These are phyloP conservation scores for Phytophthora nicotianae DNA, from an alignment of 352 stramenopile species.

Conservation along the genomic window DNA sequence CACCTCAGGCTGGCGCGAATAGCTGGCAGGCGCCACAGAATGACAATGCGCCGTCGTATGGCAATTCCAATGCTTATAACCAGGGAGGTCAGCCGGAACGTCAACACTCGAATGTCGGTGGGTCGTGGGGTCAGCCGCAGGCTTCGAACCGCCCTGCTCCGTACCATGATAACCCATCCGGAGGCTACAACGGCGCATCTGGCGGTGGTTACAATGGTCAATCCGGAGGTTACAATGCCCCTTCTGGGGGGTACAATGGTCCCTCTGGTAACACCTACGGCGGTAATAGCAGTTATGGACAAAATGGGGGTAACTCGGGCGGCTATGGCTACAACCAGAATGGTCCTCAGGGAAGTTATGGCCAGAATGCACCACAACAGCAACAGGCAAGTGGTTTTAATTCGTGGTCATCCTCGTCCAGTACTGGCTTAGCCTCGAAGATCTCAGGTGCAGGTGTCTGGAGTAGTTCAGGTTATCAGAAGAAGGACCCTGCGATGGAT, in stretches of 20 bases:
- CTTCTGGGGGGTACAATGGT: constrained; percentile 24
- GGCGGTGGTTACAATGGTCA: constrained; percentile 21
- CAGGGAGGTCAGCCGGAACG: constrained; percentile 30
- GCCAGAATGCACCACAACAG: constrained; percentile 29
- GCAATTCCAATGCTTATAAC: constrained; percentile 26
- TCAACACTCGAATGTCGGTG: constrained; percentile 37
- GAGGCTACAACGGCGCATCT: constrained; percentile 24
- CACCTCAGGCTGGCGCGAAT: constrained; percentile 25
- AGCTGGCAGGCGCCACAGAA: constrained; percentile 30
- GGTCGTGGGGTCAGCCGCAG: constrained; percentile 55
- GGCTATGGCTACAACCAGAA: constrained; percentile 34
- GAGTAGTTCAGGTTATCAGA: constrained; percentile 85
- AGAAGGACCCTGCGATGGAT: constrained; percentile 48
- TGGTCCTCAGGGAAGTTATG: constrained; percentile 25
- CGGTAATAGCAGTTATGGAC: constrained; percentile 36
- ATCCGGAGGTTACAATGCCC: constrained; percentile 20
- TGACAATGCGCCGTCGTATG: constrained; percentile 26
- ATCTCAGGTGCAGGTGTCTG: constrained; percentile 59
- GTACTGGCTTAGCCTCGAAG: constrained; percentile 45
- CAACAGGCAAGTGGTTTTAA: constrained; percentile 51
- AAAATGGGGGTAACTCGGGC: constrained; percentile 28
- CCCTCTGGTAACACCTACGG: constrained; percentile 27
- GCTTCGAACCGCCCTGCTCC: constrained; percentile 48
- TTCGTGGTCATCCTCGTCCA: constrained; percentile 54
- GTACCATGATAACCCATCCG: constrained; percentile 61